These are phyloP conservation scores for Fraxinus paxiana DNA, from an alignment of 305 asterid species.

Conservation along the genomic window DNA sequence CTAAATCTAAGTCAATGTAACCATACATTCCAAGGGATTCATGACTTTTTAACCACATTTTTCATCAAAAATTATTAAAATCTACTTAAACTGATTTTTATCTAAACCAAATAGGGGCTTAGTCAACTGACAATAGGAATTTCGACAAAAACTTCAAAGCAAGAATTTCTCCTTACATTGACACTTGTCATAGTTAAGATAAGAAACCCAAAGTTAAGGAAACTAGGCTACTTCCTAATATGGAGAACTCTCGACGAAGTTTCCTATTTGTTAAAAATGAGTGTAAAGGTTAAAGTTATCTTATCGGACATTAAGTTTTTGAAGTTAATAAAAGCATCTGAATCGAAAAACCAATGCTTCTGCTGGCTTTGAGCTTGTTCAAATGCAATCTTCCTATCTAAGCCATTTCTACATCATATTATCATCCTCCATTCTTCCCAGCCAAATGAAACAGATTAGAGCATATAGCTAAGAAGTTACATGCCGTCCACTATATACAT, in stretches of 20 bases:
- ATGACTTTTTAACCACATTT: background rate
- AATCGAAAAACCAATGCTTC: background rate
- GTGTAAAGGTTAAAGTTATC: background rate
- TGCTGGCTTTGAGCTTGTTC: background rate
- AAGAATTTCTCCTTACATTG: background rate
- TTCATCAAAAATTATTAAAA: background rate
- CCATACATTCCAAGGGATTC: background rate
- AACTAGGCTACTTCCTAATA: background rate
- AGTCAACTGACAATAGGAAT: background rate
- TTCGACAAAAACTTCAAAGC: background rate
- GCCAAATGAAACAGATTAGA: background rate
- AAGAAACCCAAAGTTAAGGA: background rate
- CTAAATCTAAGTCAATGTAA: background rate
- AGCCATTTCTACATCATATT: background rate
- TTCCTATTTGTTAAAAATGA: background rate
- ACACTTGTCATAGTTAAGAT: background rate
- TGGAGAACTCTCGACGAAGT: background rate
- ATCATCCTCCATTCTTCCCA: background rate
- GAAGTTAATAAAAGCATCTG: background rate
- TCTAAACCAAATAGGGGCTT: background rate
- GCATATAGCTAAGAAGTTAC: background rate
- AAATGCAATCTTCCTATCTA: background rate
- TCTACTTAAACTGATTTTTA: background rate
- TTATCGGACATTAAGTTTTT: background rate
- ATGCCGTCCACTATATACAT: conserved; percentile 30